These are phyloP conservation scores for Toxicodendron radicans DNA, from an alignment of 345 rosid species.

Conservation along the genomic window DNA sequence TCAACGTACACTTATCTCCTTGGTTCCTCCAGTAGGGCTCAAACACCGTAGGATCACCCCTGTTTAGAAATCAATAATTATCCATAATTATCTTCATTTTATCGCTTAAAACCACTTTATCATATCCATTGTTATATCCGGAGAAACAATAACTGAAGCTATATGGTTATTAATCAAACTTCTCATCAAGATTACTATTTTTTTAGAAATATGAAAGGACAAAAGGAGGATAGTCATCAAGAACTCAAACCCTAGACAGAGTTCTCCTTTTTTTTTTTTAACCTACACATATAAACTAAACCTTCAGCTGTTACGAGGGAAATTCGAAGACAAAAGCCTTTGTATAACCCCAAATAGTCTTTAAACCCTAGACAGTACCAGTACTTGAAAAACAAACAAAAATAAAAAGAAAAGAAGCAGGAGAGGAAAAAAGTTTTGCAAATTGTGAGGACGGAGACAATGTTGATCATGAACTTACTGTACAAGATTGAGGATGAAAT, in stretches of 20 bases:
- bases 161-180: neutral
- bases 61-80: conserved; percentile 21
- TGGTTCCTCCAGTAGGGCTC: conserved; percentile 66
- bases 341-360: no score
- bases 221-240: neutral
- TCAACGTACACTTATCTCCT: conserved; percentile 64
- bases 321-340: no score
- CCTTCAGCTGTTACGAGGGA: neutral
- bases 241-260: neutral
- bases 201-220: no score
- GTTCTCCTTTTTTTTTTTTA: neutral
- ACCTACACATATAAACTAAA: neutral
- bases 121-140: no score
- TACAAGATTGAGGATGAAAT: conserved; percentile 41
- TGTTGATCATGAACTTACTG: conserved; percentile 23
- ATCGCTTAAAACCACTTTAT: neutral
- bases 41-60: conserved; percentile 90
- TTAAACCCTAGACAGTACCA: no score
- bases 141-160: neutral
- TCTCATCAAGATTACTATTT: neutral
- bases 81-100: neutral
- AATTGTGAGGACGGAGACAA: no score
- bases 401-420: neutral
- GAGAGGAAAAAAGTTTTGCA: no score
- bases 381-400: no score